Evolutionary conservation across 805 yeast genomes (phyloP), one percentile per base, ranked within the genome.

Genomic region (Spathaspora arborariae): DNA sequence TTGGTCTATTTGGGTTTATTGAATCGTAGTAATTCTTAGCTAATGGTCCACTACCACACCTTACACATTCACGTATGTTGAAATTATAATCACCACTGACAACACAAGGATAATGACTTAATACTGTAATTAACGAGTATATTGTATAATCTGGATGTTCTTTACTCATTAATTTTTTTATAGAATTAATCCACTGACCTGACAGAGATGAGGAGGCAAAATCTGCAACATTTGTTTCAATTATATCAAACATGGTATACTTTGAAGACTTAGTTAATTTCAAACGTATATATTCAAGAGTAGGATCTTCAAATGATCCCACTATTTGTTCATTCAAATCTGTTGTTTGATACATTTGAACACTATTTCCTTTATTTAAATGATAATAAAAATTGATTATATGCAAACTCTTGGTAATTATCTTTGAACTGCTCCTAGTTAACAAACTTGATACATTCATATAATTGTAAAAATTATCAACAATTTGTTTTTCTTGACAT

Each of bases 71-170:
- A 2, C 51, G 51, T 0, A 61, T 44, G 5, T 50, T 46, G 33
- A 53, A 56, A 47, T 74, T 63, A 46, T 51, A 72, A 47, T 75
- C 74, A 2, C 58, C 63, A 20, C 62, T 60, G 1, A 67, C 42
- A n/a, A 75, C 40, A 53, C 82, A 78, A 4, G 77, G 69, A 42
- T 68, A 66, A 39, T 64, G 56, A 7, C 78, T 74, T 21, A 78
- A 46, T 1, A 76, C 63, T 10, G 72, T 64, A 9, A 76, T 56
- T 4, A 71, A 46, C 0, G 73, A 54, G 46, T 62, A 59, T 18
- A 60, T 45, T 6, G 58, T 45, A 6, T 47, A 38, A 15, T 40
- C 40, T 20, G 44, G 19, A 16, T 50, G 47, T 2, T 26, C 34
- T 1, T 45, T 16, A 2, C 46, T 46, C 2, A 52, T 42, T 6